Evolutionary conservation across 169 alveolate genomes (phyloP).

Genomic region (Fabrea salina): DNA sequence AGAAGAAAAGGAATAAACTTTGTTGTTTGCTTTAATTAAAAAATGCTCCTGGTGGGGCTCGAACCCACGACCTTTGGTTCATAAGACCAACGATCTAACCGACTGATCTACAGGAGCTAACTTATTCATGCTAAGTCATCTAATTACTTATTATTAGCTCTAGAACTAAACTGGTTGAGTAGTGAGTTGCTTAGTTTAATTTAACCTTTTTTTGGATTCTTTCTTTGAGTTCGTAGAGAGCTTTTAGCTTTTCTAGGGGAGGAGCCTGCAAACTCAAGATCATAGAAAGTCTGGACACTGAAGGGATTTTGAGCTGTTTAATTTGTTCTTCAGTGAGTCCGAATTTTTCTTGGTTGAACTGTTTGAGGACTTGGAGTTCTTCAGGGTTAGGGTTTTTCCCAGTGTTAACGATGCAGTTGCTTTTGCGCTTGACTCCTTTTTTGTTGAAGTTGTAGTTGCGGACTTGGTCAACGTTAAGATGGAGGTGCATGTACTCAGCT

Average conservation of each 20-base stretch:
- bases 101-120: no score
- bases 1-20: no score
- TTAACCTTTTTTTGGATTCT: neutral
- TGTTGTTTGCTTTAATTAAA: no score
- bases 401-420: slow-evolving; percentile 61
- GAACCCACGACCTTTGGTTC: no score
- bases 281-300: neutral
- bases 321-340: slow-evolving; percentile 41
- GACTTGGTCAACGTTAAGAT: slow-evolving; percentile 53
- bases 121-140: no score
- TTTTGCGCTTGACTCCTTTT: slow-evolving; percentile 53
- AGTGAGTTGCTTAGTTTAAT: neutral
- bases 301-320: slow-evolving; percentile 35
- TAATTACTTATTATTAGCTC: no score
- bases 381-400: slow-evolving; percentile 59
- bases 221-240: slow-evolving; percentile 5
- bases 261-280: slow-evolving; percentile 2
- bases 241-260: slow-evolving; percentile 2
- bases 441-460: slow-evolving; percentile 48
- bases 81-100: no score
- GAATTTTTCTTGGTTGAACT: slow-evolving; percentile 42
- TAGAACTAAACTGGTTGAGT: no score
- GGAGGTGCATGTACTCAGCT: slow-evolving; percentile 72
- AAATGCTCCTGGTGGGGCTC: no score
- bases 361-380: slow-evolving; percentile 41